These are phyloP conservation scores for Arabidopsis thaliana DNA, from an alignment of 345 rosid species.

Conservation along the genomic window TAIR10.1 NC_003075.7:974501-975000, in stretches of 20 bases:
- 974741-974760: conserved; percentile 76
- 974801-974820: conserved; percentile 32
- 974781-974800: conserved; percentile 73
- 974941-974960: conserved; percentile 84
- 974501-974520: conserved; percentile 47
- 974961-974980: conserved; percentile 67
- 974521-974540: conserved; percentile 47
- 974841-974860: neutral
- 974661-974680: conserved; percentile 56
- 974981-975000: conserved; percentile 72
- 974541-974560: conserved; percentile 45
- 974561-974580: conserved; percentile 56
- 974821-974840: neutral
- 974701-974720: conserved; percentile 51
- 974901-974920: conserved; percentile 89
- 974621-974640: conserved; percentile 45
- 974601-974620: conserved; percentile 54
- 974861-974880: neutral
- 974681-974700: conserved; percentile 56
- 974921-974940: conserved; percentile 83
- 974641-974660: conserved; percentile 42
- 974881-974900: conserved; percentile 76
- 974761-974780: conserved; percentile 83
- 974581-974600: conserved; percentile 37
- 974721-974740: conserved; percentile 63